Base-by-base conservation (phyloP, 2,329 filamentous ascomycete genomes). In the Apiospora rasikravindrae region DNA sequence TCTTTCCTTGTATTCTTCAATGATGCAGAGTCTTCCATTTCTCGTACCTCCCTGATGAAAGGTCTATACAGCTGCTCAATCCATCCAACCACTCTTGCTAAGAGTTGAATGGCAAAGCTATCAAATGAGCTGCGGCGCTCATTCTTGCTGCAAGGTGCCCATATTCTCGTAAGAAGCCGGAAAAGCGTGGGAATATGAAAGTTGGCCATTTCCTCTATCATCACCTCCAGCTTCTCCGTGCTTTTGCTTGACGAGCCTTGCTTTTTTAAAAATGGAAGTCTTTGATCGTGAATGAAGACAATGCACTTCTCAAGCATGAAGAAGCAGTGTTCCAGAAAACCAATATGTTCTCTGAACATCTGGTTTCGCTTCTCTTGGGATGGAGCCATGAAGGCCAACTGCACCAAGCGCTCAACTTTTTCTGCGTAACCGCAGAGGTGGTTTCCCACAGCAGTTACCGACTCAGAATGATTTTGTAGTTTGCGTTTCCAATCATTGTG, bases 121-220 rank as follows among this genome's bases (percentile, higher is more conserved):
- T 78, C 80, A 33, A 81, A 80, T 29, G 53, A 71, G 22, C 61
- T 67, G 19, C 77, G 79, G 26, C 80, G 79, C 24, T 51, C 71
- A 22, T 69, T 45, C n/a, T 71, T 24, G 10, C 77, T 77, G 37
- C 78, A 78, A 29, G 80, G 64, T 14, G 44, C 67, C 79, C 79
- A 80, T n/a, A 72, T 74, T 37, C 71, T 75, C 16, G 71, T 76
- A 19, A 80, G 67, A 53, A 78, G 71, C 42, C 76, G 77, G 44
- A 77, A 67, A 10, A 79, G 40, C 74, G 75, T 77, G 45, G 79
- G 79, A 13, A 80, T 76, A 11, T 77, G 73, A 66, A 75, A 71
- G 5, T 70, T 69, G 10, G 76, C 53, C 45, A 80, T 71, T 64
- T 80, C 79, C 44, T 73, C 67, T 6, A 67, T 69, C 66, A 78